Conservation (phyloP, 495 filamentous ascomycete species). For the Pyrenula massariospora region DNA sequence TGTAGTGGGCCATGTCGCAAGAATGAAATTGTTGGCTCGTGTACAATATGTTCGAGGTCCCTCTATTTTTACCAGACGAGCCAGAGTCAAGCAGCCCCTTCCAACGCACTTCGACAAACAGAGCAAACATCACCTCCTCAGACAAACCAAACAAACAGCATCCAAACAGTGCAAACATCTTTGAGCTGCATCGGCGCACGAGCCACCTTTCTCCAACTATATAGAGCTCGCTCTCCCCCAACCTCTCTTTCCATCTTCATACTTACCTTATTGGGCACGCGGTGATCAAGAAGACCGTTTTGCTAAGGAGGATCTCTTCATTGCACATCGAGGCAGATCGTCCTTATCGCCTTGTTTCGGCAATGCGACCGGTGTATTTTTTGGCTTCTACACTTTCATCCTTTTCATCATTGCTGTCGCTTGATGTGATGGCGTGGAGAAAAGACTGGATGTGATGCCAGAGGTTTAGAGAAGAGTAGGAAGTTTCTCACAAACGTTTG, state of each 20-base stretch:
- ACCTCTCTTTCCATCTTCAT: conserved; percentile 44
- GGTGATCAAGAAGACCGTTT: conserved; percentile 48
- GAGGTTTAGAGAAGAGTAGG: too few relatives aligned
- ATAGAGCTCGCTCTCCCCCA: conserved; percentile 10
- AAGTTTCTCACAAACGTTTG: too few relatives aligned
- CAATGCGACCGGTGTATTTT: conserved; percentile 60
- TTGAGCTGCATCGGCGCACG: background rate
- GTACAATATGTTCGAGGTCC: too few relatives aligned
- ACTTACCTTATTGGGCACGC: conserved; percentile 62
- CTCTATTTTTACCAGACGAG: too few relatives aligned
- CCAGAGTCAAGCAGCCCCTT: too few relatives aligned
- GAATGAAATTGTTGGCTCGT: too few relatives aligned
- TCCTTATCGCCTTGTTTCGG: conserved; percentile 56
- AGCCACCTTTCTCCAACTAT: conserved; percentile 4
- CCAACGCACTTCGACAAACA: too few relatives aligned
- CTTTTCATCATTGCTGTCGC: conserved; percentile 44
- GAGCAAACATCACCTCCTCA: too few relatives aligned
- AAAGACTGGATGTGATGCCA: conserved; percentile 24
- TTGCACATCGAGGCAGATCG: conserved; percentile 64
- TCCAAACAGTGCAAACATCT: background rate
- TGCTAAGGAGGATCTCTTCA: conserved; percentile 56
- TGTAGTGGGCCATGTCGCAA: too few relatives aligned
- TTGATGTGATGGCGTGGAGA: conserved; percentile 37
- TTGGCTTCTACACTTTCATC: conserved; percentile 40
- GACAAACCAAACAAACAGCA: too few relatives aligned